These are phyloP conservation scores for Strobilomyces confusus DNA, from an alignment of 768 basidiomycete species.

Conservation along the genomic window DNA sequence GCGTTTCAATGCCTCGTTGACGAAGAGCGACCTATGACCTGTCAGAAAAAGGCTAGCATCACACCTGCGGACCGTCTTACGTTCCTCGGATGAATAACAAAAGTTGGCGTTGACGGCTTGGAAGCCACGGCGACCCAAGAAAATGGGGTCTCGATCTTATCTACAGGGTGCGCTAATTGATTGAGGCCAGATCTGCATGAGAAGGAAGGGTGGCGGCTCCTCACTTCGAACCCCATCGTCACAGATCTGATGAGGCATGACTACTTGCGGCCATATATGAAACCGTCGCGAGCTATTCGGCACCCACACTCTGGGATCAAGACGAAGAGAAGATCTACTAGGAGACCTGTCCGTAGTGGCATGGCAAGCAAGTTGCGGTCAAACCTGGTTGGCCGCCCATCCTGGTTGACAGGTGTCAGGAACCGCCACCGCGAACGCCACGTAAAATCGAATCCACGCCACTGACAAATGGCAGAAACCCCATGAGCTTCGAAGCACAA, in stretches of 20 bases:
- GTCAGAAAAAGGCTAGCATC: not conserved
- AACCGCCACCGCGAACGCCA: too few relatives aligned
- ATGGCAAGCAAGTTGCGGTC: not conserved
- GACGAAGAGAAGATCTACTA: not conserved
- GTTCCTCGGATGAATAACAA: not conserved
- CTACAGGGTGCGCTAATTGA: not conserved
- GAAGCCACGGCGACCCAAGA: too few relatives aligned
- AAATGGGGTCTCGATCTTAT: not conserved
- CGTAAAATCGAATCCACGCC: slow-evolving; percentile 9
- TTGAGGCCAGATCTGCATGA: too few relatives aligned
- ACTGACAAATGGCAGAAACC: too few relatives aligned
- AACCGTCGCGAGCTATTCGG: too few relatives aligned
- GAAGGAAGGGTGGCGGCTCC: not conserved
- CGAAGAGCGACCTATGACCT: not conserved
- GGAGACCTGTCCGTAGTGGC: too few relatives aligned
- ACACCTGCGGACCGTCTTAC: not conserved
- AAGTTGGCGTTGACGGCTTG: not conserved
- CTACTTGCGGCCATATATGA: too few relatives aligned
- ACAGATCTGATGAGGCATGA: too few relatives aligned
- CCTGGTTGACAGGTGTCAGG: too few relatives aligned
- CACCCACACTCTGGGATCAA: not conserved
- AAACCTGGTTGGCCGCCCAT: not conserved
- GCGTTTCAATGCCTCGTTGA: not conserved
- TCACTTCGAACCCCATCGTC: too few relatives aligned
- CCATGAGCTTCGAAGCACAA: too few relatives aligned